Evolutionary conservation across 2,329 filamentous ascomycete genomes (phyloP).

Genomic region (Venturia effusa): DNA sequence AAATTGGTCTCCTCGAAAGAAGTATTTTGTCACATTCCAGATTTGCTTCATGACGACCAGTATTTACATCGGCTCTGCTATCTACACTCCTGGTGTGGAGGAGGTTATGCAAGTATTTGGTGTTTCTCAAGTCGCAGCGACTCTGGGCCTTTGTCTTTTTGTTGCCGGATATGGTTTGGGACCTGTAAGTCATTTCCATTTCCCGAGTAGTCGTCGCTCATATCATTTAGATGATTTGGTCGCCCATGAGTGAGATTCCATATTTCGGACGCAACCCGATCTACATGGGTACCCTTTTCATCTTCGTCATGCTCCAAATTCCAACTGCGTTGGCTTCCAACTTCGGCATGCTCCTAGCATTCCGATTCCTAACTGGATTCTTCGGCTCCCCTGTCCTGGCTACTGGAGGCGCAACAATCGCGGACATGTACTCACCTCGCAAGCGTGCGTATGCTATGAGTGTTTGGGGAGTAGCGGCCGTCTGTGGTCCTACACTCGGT

Average conservation of each 20-base stretch:
- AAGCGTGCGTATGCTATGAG: slow-evolving; percentile 24
- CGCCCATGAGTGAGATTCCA: slow-evolving; percentile 60
- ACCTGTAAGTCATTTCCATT: slow-evolving; percentile 44
- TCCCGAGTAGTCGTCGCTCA: slow-evolving; percentile 62
- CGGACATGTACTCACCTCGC: slow-evolving; percentile 27
- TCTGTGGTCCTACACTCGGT: slow-evolving; percentile 28
- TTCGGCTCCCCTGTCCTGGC: slow-evolving; percentile 26
- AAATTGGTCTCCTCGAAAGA: slow-evolving; percentile 11
- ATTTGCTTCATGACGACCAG: slow-evolving; percentile 7
- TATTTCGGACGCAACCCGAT: slow-evolving; percentile 54
- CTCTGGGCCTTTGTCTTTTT: slow-evolving; percentile 18
- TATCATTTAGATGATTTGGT: slow-evolving; percentile 55
- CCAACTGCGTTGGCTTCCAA: slow-evolving; percentile 43
- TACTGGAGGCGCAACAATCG: slow-evolving; percentile 30
- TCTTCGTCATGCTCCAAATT: slow-evolving; percentile 44
- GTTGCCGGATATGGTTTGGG: slow-evolving; percentile 49
- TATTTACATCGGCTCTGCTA: slow-evolving; percentile 12
- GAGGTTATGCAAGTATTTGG: slow-evolving; percentile 15
- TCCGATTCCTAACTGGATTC: slow-evolving; percentile 42
- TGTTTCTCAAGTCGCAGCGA: slow-evolving; percentile 15
- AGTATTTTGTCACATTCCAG: slow-evolving; percentile 9
- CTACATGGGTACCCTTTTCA: slow-evolving; percentile 54
- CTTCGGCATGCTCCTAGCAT: slow-evolving; percentile 58
- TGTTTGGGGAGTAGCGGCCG: slow-evolving; percentile 30
- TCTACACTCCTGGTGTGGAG: slow-evolving; percentile 11